These are phyloP conservation scores for Ophiostoma perfectum DNA, from an alignment of 2,329 filamentous ascomycete species.

Conservation along the genomic window DNA sequence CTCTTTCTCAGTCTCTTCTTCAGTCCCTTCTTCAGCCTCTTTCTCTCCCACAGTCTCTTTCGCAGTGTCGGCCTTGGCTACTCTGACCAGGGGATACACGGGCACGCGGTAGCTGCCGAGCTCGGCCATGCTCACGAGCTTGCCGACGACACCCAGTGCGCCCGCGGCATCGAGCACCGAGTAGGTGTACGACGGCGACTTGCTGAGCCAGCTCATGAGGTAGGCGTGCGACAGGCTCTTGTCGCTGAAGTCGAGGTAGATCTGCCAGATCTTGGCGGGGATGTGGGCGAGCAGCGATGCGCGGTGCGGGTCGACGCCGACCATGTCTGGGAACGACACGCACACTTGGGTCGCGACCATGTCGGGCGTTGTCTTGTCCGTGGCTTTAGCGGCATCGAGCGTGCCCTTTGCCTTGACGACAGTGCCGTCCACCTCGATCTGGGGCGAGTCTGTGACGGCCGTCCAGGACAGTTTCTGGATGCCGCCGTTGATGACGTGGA, in stretches of 20 bases:
- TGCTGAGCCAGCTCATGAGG: slow-evolving; percentile 25
- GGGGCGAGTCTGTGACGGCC: background rate
- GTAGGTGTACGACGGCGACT: slow-evolving; percentile 27
- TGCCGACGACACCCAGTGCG: slow-evolving; percentile 23
- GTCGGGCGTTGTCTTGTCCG: background rate
- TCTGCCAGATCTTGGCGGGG: slow-evolving; percentile 30
- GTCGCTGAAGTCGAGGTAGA: slow-evolving; percentile 26
- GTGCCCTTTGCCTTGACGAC: background rate
- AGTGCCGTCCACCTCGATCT: slow-evolving; percentile 3
- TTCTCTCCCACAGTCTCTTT: background rate
- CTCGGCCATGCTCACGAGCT: slow-evolving; percentile 25
- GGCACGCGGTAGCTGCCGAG: slow-evolving; percentile 5
- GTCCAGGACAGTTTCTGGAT: slow-evolving; percentile 2
- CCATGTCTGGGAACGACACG: slow-evolving; percentile 1
- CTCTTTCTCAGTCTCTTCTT: no score
- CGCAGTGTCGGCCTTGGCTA: background rate
- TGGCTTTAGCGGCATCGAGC: background rate
- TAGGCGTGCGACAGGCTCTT: slow-evolving; percentile 15
- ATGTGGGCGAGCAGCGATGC: slow-evolving; percentile 24
- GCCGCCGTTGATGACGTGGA: background rate
- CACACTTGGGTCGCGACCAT: background rate
- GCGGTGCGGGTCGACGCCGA: background rate
- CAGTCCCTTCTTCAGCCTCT: background rate
- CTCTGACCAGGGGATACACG: slow-evolving; percentile 7
- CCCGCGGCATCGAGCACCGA: slow-evolving; percentile 27